phyloP scores from a whole-genome alignment of 257 asterid species.

The Penstemon barbatus region DNA sequence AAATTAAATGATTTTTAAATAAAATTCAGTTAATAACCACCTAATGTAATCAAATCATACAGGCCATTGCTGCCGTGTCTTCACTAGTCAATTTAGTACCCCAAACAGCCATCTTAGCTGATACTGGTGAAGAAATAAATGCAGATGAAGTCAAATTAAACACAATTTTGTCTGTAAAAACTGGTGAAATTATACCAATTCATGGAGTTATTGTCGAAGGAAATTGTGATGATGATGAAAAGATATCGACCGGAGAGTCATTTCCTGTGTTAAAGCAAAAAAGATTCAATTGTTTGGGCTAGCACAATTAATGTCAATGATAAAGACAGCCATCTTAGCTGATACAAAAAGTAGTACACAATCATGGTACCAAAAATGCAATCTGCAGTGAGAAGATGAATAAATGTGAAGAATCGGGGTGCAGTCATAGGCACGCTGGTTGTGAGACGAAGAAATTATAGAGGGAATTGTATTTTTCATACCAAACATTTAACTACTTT shows the following conservation, averaged over 20 bases:
- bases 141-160: conserved; percentile 68
- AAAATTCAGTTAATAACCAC: too few species aligned
- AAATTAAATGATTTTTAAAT: too few species aligned
- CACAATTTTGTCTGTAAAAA: conserved; percentile 69
- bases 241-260: conserved; percentile 78
- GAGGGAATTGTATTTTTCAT: too few species aligned
- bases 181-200: conserved; percentile 76
- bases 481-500: too few species aligned
- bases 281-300: conserved; percentile 76
- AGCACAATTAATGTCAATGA: conserved; percentile 85
- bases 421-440: too few species aligned
- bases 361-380: too few species aligned
- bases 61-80: conserved; percentile 68
- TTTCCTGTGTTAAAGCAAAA: conserved; percentile 76
- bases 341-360: too few species aligned
- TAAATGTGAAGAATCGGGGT: too few species aligned
- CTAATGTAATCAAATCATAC: not conserved
- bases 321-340: too few species aligned
- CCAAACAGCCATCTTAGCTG: conserved; percentile 70
- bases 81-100: conserved; percentile 74
- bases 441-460: too few species aligned
- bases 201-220: conserved; percentile 84
- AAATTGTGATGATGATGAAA: conserved; percentile 81
- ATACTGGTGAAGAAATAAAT: conserved; percentile 64
- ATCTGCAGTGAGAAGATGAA: too few species aligned